These are phyloP conservation scores for Calonectria hongkongensis DNA, from an alignment of 2,329 filamentous ascomycete species.

Conservation along the genomic window DNA sequence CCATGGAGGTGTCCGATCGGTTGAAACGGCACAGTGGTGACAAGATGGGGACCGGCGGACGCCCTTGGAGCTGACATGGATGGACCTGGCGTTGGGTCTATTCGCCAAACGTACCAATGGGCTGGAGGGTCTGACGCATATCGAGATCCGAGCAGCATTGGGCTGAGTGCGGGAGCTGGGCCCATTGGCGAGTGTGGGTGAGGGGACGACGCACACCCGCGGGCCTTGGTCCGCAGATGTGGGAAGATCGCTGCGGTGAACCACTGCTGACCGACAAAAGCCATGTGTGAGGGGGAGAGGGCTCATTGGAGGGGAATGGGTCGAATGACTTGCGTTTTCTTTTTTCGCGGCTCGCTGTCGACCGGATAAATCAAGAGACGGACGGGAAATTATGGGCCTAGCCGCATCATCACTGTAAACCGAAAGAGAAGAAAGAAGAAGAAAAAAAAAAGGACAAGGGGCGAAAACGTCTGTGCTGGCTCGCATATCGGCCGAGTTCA, in stretches of 20 bases:
- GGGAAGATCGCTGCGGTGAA: neutral
- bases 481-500: constrained; percentile 16
- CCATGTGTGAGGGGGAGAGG: neutral
- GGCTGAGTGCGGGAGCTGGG: neutral
- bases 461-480: constrained; percentile 10
- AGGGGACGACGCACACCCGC: neutral
- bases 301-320: neutral
- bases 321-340: constrained; percentile 3
- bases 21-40: constrained; percentile 19
- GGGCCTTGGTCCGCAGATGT: neutral
- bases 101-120: constrained; percentile 6
- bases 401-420: no score
- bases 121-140: constrained; percentile 17
- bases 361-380: constrained; percentile 1
- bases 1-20: neutral
- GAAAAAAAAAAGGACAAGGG: no score
- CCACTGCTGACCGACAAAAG: neutral
- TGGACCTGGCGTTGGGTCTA: constrained; percentile 10
- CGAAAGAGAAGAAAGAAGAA: no score
- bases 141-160: constrained; percentile 3
- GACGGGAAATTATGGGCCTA: constrained; percentile 11
- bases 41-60: neutral
- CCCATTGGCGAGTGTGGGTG: constrained; percentile 2
- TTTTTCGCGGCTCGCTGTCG: neutral
- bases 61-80: constrained; percentile 19